A percentile compares a stretch with the other conserved stretches of the same genome.
Evolutionary conservation across 768 basidiomycete genomes (phyloP).

Genomic region (Mycena metata): DNA sequence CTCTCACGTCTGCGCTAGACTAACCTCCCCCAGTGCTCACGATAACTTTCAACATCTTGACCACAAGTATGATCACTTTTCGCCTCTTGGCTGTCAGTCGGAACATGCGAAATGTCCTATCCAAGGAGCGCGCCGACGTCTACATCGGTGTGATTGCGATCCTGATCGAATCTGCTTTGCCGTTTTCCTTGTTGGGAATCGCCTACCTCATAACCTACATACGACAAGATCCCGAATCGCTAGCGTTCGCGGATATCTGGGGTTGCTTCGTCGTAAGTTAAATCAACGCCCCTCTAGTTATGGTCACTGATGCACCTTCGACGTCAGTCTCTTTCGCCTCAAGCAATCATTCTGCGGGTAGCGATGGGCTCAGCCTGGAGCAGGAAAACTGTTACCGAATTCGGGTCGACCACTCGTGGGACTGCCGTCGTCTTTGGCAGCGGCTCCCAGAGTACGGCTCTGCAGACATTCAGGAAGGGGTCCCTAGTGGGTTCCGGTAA

Average conservation of each 20-base stretch:
- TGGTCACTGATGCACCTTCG: too few relatives aligned
- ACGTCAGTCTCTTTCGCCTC: too few relatives aligned
- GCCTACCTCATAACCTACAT: slow-evolving; percentile 45
- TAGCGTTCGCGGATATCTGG: slow-evolving; percentile 45
- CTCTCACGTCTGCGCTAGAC: too few relatives aligned
- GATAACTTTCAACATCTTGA: background rate
- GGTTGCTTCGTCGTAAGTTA: slow-evolving; percentile 6
- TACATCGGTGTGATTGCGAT: slow-evolving; percentile 47
- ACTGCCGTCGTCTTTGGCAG: too few relatives aligned
- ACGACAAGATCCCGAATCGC: slow-evolving; percentile 34
- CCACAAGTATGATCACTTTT: background rate
- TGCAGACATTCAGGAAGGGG: too few relatives aligned
- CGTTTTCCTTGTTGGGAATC: slow-evolving; percentile 46
- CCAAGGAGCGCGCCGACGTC: background rate
- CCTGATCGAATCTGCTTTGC: slow-evolving; percentile 48
- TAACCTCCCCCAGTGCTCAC: background rate
- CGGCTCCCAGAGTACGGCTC: too few relatives aligned
- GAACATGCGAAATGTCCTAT: background rate
- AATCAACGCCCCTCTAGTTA: too few relatives aligned
- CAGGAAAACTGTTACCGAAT: too few relatives aligned
- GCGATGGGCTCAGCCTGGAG: too few relatives aligned
- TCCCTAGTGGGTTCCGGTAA: too few relatives aligned
- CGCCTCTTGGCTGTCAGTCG: background rate
- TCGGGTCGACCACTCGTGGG: too few relatives aligned
- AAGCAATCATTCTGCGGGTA: too few relatives aligned